phyloP scores from a whole-genome alignment of 495 filamentous ascomycete genomes.

The Podospora pseudocomata region DNA sequence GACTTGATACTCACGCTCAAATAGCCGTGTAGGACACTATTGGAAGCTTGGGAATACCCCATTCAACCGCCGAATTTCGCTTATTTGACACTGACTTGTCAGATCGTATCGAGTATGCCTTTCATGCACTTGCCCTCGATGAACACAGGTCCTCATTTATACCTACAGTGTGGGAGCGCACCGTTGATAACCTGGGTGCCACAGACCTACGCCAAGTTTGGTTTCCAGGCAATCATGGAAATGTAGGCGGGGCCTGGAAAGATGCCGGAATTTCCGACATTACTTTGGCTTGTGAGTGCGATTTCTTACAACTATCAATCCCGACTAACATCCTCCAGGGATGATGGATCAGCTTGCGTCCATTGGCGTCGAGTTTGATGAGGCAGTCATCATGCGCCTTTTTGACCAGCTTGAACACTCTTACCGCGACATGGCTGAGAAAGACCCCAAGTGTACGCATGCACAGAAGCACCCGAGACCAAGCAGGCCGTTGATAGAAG shows the following conservation, averaged over 20 bases:
- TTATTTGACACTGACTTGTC: constrained; percentile 61
- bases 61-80: constrained; percentile 50
- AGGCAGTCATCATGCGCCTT: constrained; percentile 51
- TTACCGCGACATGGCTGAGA: constrained; percentile 29
- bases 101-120: constrained; percentile 60
- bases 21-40: constrained; percentile 57
- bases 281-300: constrained; percentile 61
- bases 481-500: not conserved
- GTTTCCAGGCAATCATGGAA: constrained; percentile 68
- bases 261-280: constrained; percentile 56
- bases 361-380: constrained; percentile 55
- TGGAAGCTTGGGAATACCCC: constrained; percentile 52
- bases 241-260: constrained; percentile 57
- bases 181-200: constrained; percentile 30
- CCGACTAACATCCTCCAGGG: constrained; percentile 25
- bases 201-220: constrained; percentile 65
- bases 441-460: not conserved
- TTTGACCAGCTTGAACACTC: constrained; percentile 48
- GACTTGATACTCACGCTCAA: not conserved
- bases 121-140: constrained; percentile 72
- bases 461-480: not conserved
- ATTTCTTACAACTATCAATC: constrained; percentile 15
- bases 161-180: constrained; percentile 60
- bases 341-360: constrained; percentile 67
- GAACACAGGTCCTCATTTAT: constrained; percentile 61